Conservation (phyloP, 2,329 filamentous ascomycete species). For the Fusarium tuaranense region DNA sequence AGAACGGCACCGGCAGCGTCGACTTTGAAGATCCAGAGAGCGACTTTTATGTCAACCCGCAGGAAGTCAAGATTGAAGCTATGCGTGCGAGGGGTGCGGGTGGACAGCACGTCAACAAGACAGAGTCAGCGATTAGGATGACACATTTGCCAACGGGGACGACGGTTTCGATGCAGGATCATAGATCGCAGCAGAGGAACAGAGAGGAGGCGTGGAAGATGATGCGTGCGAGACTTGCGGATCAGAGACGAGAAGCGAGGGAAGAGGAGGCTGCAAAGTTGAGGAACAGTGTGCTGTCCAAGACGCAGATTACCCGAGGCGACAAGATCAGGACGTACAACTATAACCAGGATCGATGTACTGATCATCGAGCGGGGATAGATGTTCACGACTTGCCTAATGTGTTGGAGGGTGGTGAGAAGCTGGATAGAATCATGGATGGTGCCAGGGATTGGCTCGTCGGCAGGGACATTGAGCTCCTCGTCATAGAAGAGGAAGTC, state of each 20-base stretch:
- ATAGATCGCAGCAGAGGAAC: conserved; percentile 90
- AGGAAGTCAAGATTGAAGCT: conserved; percentile 85
- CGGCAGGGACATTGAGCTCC: conserved; percentile 77
- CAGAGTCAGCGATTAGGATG: conserved; percentile 92
- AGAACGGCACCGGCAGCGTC: conserved; percentile 59
- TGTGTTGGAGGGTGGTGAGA: conserved; percentile 80
- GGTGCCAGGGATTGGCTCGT: conserved; percentile 82
- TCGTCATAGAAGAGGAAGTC: conserved; percentile 73
- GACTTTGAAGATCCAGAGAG: conserved; percentile 87
- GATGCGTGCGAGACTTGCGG: conserved; percentile 83
- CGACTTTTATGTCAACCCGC: conserved; percentile 89
- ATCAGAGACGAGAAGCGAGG: conserved; percentile 81
- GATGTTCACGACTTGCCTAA: conserved; percentile 85
- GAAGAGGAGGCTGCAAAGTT: conserved; percentile 83
- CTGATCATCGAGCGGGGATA: conserved; percentile 85
- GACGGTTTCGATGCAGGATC: conserved; percentile 92
- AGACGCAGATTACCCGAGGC: conserved; percentile 85
- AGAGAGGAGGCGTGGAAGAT: conserved; percentile 88
- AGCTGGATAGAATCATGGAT: conserved; percentile 80
- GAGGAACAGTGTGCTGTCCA: conserved; percentile 81
- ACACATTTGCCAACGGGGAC: conserved; percentile 91
- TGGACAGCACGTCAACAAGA: conserved; percentile 98
- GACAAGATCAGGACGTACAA: conserved; percentile 98
- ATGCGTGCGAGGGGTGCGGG: conserved; percentile 94
- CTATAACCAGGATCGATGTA: conserved; percentile 79